phyloP scores from a whole-genome alignment of 1,139 yeast species.

The Yamadazyma atlantica region DNA sequence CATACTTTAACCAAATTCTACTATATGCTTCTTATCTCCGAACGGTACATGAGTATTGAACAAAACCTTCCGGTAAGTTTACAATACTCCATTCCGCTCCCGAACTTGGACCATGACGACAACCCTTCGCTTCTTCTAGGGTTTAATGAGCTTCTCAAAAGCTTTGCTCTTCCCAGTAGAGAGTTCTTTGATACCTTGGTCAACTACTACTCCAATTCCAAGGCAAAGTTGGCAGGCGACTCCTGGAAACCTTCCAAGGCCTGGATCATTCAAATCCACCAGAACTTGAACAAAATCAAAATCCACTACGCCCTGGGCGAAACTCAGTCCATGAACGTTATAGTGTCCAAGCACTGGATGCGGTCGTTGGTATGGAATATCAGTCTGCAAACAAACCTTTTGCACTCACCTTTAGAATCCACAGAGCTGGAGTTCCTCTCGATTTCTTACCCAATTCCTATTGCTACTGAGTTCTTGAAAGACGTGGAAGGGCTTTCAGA shows the following conservation, averaged over 20 bases:
- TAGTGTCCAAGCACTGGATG: constrained; percentile 35
- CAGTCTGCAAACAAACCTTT: constrained; percentile 20
- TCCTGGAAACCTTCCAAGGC: constrained; percentile 12
- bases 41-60: constrained; percentile 35
- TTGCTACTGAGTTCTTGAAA: constrained; percentile 28
- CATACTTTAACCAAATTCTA: constrained; percentile 32
- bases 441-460: constrained; percentile 24
- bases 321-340: constrained; percentile 30
- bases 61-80: constrained; percentile 34
- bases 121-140: constrained; percentile 28
- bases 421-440: constrained; percentile 21
- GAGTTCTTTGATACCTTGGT: constrained; percentile 27
- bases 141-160: constrained; percentile 22
- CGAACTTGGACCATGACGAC: constrained; percentile 31
- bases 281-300: constrained; percentile 20
- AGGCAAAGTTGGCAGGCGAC: background rate
- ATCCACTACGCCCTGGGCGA: constrained; percentile 19
- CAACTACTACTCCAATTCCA: constrained; percentile 8
- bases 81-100: constrained; percentile 30
- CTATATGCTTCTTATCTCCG: constrained; percentile 34
- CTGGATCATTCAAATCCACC: constrained; percentile 28
- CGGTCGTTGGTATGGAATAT: constrained; percentile 34
- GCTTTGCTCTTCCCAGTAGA: constrained; percentile 30
- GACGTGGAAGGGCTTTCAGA: constrained; percentile 24
- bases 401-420: constrained; percentile 7